Percentiles rank a stretch among this genome's conserved stretches.
phyloP scores from a whole-genome alignment of 176 grass and related monocot species.

The Cymbopogon citratus region DNA sequence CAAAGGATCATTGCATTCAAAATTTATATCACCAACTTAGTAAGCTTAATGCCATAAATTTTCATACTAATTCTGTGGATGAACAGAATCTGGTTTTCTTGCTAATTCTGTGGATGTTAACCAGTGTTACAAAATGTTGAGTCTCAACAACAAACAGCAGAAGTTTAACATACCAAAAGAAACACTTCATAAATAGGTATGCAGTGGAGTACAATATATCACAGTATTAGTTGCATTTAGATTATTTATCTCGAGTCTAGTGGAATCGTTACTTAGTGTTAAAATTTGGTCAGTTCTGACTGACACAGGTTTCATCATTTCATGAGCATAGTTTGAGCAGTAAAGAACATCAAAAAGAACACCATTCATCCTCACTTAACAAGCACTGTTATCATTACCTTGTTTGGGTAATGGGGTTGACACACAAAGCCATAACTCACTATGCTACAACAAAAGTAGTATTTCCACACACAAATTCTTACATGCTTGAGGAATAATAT shows the following conservation, averaged over 20 bases:
- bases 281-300: neutral
- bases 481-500: neutral
- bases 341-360: neutral
- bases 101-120: constrained; percentile 1
- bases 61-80: neutral
- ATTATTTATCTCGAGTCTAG: neutral
- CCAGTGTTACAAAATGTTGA: neutral
- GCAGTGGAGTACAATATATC: neutral
- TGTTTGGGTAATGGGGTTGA: neutral
- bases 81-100: constrained; percentile 9
- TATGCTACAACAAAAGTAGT: neutral
- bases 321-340: neutral
- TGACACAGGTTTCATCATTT: neutral
- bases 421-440: neutral
- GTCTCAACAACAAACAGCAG: neutral
- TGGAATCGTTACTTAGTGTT: neutral
- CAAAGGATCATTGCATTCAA: constrained; percentile 1
- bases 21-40: neutral
- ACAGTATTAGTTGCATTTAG: neutral
- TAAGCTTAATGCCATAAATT: neutral
- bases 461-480: neutral
- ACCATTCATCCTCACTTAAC: neutral
- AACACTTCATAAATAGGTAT: constrained; percentile 10
- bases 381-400: neutral
- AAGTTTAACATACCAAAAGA: neutral